Evolutionary conservation across 2,329 filamentous ascomycete genomes (phyloP), one percentile per base, ranked within the genome.

Genomic region (Fusarium dlaminii): DNA sequence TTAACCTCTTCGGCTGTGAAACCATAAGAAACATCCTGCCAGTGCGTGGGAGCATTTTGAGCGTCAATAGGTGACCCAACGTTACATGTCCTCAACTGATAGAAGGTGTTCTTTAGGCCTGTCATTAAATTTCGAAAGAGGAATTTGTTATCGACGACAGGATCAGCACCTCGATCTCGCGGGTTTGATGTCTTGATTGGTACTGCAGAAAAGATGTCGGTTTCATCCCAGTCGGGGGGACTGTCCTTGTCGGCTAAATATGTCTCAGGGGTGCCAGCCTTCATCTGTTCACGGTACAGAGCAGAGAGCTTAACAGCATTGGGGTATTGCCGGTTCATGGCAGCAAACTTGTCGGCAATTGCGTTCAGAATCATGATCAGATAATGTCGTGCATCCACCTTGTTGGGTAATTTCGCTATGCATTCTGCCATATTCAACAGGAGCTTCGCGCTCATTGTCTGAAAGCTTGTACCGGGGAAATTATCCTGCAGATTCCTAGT

Each of bases 381-480:
- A 81, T 98, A 98, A 81, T 98, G 95, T 11, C 97, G 92, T 30
- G 96, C 96, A 81, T 99, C 96, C 48, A 93, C 91, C 84, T 98
- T 99, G 80, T 98, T 94, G 27, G 93, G 92, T 77, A 99, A 89
- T 82, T 96, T 97, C 3, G 95, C 94, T 79, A 99, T 99, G 81
- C 94, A 97, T 79, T 99, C 97, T 0, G 96, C 96, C 94, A 99
- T 97, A 81, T 99, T 99, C 18, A 99, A 87, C 2, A 99, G 86
- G 6, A 99, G 87, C 82, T 98, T 99, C 0, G 96, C 97, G 78
- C 96, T 98, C 96, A 99, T 99, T 0, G 96, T 99, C 82, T 99
- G 97, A 80, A 99, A 99, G 82, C 96, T 99, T 1, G 97, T 98
- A 14, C 97, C 97, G 0, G 96, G 97, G 72, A 98, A 98, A 73